A percentile compares a stretch with the other conserved stretches of the same genome.
These are phyloP conservation scores for Pichia sp. DNA, from an alignment of 1,139 yeast genomes.

Conservation along the genomic window DNA sequence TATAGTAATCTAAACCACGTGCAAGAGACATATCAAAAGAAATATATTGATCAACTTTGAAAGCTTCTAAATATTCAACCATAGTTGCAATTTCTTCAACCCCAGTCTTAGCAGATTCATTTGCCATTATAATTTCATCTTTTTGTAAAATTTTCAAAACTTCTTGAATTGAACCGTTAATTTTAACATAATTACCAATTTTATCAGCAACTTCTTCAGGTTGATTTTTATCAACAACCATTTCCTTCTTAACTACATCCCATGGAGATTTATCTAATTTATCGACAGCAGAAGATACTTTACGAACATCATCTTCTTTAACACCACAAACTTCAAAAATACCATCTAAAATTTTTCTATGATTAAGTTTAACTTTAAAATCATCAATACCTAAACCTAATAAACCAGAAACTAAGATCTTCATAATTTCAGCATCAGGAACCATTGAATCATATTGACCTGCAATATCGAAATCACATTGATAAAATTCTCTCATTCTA, in stretches of 20 bases:
- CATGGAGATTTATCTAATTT: conserved; percentile 93
- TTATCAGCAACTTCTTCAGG: conserved; percentile 85
- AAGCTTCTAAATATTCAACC: conserved; percentile 76
- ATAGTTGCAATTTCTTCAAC: conserved; percentile 70
- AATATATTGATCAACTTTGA: conserved; percentile 55
- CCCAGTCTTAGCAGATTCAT: conserved; percentile 74
- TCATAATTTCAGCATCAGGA: conserved; percentile 87
- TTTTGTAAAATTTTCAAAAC: conserved; percentile 50
- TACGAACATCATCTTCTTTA: conserved; percentile 86
- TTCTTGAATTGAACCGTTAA: conserved; percentile 70
- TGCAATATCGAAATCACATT: conserved; percentile 96
- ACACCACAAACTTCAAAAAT: conserved; percentile 95
- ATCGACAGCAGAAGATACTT: conserved; percentile 90
- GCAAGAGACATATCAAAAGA: conserved; percentile 92
- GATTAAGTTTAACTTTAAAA: conserved; percentile 87
- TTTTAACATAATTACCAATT: conserved; percentile 86
- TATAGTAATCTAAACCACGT: conserved; percentile 94
- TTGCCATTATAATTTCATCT: conserved; percentile 53
- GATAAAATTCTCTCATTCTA: conserved; percentile 98
- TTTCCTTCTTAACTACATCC: conserved; percentile 89
- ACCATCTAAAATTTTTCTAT: conserved; percentile 93
- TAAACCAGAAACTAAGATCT: conserved; percentile 78
- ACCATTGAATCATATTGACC: conserved; percentile 91
- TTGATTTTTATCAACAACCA: conserved; percentile 85
- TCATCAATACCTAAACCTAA: conserved; percentile 77